Evolutionary conservation across 768 basidiomycete species (phyloP).

Genomic region (Pleurotus pulmonarius): DNA sequence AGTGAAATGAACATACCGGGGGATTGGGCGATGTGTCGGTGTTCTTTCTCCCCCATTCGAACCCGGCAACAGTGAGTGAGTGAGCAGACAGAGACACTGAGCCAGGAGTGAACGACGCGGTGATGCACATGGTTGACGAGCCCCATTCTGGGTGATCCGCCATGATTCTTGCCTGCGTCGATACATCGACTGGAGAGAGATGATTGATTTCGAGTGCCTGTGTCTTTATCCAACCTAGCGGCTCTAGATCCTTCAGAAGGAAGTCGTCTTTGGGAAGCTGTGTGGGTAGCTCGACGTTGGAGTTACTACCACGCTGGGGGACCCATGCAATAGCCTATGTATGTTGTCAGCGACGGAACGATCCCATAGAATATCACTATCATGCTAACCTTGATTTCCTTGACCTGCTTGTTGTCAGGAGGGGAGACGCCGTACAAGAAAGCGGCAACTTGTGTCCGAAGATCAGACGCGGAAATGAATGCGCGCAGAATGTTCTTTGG

Average conservation of each 20-base stretch:
- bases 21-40: slow-evolving; percentile 82
- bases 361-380: background rate
- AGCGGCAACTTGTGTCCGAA: slow-evolving; percentile 94
- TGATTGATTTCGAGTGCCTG: slow-evolving; percentile 91
- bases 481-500: slow-evolving; percentile 96
- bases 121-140: slow-evolving; percentile 89
- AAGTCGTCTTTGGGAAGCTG: slow-evolving; percentile 94
- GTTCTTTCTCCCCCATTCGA: slow-evolving; percentile 98
- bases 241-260: slow-evolving; percentile 92
- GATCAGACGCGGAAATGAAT: slow-evolving; percentile 89
- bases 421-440: slow-evolving; percentile 93
- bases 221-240: slow-evolving; percentile 95
- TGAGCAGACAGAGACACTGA: slow-evolving; percentile 95
- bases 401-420: slow-evolving; percentile 95
- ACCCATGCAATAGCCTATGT: slow-evolving; percentile 83
- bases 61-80: slow-evolving; percentile 85
- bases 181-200: slow-evolving; percentile 89
- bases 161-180: slow-evolving; percentile 95
- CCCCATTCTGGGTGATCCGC: slow-evolving; percentile 94
- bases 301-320: slow-evolving; percentile 97
- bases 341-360: background rate
- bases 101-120: slow-evolving; percentile 95
- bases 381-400: slow-evolving; percentile 80
- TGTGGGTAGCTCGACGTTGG: slow-evolving; percentile 85
- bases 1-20: slow-evolving; percentile 34